Base-by-base conservation (phyloP, 768 basidiomycete species). In the Rhodotorula babjevae region DNA sequence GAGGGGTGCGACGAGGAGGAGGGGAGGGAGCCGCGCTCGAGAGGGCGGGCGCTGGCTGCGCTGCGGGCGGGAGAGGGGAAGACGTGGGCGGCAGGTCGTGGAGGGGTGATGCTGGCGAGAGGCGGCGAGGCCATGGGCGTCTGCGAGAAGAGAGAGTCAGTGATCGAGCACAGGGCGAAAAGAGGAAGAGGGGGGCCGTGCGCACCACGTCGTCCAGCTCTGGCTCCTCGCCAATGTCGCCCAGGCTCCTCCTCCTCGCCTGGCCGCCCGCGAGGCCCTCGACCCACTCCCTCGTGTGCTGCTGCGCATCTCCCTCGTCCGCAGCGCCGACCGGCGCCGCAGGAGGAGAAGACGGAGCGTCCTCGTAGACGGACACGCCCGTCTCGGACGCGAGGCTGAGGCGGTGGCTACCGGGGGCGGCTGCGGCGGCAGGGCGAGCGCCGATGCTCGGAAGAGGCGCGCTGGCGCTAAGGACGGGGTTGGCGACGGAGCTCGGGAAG, bases 201-300 rank as follows among this genome's bases (percentile, higher is more conserved):
- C 55, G 44, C 56, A 65, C 64, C 46, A 58, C 64, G 16, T 67
- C 71, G 47, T 72, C 71, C 18, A 46, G 50, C n/a, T 66, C 69
- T 12, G 63, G 61, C 19, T 53, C 63, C 56, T 72, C 71, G 44
- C 57, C 65, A 27, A 72, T 63, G 31, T 63, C 62, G 50, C 33
- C 59, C 27, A 72, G 16, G 16, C 40, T 47, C 18, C 65, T 27
- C 14, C 18, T 8, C 10, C 47, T 8, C 21, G 23, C 36, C 23
- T 4, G 12, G 10, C 62, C 56, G 33, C 16, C 65, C 59, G 62
- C 62, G 11, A 72, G 57, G 29, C 66, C 68, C 11, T 68, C 67
- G 14, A 73, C 71, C 71, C 71, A 73, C 29, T 61, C 36, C 6
- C 63, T 42, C 58, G 71, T 68, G 31, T 68, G 63, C n/a, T 63